phyloP scores from a whole-genome alignment of 2,329 filamentous ascomycete species.

The Monosporascus sp. region DNA sequence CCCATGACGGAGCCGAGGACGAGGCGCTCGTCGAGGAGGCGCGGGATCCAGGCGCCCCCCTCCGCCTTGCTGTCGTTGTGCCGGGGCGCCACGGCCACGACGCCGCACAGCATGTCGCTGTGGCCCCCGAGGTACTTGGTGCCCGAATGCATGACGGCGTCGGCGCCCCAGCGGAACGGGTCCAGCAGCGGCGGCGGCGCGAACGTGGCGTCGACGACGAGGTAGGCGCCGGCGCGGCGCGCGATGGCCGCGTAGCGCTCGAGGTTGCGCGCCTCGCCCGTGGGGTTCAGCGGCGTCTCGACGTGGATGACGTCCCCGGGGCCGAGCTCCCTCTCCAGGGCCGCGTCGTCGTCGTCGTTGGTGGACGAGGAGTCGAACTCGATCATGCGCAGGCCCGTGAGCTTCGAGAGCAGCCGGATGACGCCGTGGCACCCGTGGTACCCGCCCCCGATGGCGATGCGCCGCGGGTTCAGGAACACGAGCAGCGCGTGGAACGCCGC shows the following conservation, averaged over 20 bases:
- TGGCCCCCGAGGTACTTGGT: slow-evolving; percentile 97
- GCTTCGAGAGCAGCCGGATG: slow-evolving; percentile 64
- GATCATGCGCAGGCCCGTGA: slow-evolving; percentile 69
- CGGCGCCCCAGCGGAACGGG: slow-evolving; percentile 74
- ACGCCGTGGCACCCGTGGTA: slow-evolving; percentile 96
- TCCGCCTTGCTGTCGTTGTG: slow-evolving; percentile 14
- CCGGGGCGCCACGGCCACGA: slow-evolving; percentile 59
- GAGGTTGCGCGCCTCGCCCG: slow-evolving; percentile 74
- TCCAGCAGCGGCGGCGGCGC: slow-evolving; percentile 85
- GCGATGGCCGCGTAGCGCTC: slow-evolving; percentile 66
- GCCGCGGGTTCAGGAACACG: slow-evolving; percentile 75
- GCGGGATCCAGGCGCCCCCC: slow-evolving; percentile 43
- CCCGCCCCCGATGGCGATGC: slow-evolving; percentile 74
- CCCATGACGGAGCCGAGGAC: slow-evolving; percentile 81
- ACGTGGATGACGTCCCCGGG: slow-evolving; percentile 82
- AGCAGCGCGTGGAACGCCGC: slow-evolving; percentile 84
- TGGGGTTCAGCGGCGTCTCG: slow-evolving; percentile 91
- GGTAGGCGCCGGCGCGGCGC: slow-evolving; percentile 62
- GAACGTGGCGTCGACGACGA: slow-evolving; percentile 89
- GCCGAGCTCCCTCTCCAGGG: slow-evolving; percentile 52
- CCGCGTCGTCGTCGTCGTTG: too few relatives aligned
- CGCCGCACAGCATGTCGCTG: slow-evolving; percentile 86
- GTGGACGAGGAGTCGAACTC: slow-evolving; percentile 57
- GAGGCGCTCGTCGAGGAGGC: slow-evolving; percentile 63
- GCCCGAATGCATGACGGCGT: slow-evolving; percentile 85